Evolutionary conservation across 2,329 filamentous ascomycete species (phyloP).

Genomic region (Aureobasidium lini): DNA sequence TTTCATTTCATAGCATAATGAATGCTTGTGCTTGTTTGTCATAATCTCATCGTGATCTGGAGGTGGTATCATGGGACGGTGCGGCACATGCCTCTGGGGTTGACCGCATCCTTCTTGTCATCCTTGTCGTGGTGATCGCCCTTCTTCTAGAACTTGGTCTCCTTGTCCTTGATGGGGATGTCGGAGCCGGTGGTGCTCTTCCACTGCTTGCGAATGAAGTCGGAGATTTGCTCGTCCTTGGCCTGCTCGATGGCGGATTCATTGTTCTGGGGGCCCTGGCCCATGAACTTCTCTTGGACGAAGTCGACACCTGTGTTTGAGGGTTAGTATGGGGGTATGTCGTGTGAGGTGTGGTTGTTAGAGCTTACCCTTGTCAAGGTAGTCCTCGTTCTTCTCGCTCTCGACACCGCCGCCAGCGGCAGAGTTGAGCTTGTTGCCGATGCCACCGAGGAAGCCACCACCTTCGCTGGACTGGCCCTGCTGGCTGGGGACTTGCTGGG

Average conservation of each 20-base stretch:
- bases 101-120: background rate
- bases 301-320: conserved; percentile 59
- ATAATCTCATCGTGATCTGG: background rate
- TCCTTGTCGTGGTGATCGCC: background rate
- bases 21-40: background rate
- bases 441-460: conserved; percentile 48
- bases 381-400: conserved; percentile 75
- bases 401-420: conserved; percentile 64
- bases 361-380: conserved; percentile 66
- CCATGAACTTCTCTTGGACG: conserved; percentile 68
- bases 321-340: background rate
- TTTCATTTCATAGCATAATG: background rate
- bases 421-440: conserved; percentile 64
- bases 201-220: conserved; percentile 63
- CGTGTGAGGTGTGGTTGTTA: background rate
- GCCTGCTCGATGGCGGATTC: conserved; percentile 65
- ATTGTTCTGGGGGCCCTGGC: conserved; percentile 62
- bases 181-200: conserved; percentile 62
- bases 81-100: background rate
- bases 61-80: no score
- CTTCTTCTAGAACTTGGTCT: conserved; percentile 27
- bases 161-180: conserved; percentile 63
- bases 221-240: conserved; percentile 71
- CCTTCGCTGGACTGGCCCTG: conserved; percentile 18
- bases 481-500: conserved; percentile 26